These are phyloP conservation scores for Colletotrichum sp. DNA, from an alignment of 2,329 filamentous ascomycete genomes.

Conservation along the genomic window DNA sequence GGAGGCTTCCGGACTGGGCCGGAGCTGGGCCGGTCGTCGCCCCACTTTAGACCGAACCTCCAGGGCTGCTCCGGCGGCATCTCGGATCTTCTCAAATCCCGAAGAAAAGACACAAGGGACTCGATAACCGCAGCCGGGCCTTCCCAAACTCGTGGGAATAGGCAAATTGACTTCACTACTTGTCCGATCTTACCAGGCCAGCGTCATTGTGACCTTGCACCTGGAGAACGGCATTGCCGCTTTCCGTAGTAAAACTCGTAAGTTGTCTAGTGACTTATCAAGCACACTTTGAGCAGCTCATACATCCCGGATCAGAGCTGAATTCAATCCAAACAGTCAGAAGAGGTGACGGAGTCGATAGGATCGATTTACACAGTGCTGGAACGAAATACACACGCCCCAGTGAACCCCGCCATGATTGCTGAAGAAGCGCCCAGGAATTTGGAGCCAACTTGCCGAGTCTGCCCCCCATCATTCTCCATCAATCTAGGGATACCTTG, in stretches of 20 bases:
- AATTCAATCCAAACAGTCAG: fast-evolving
- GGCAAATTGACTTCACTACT: background rate
- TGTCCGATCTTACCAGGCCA: background rate
- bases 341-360: background rate
- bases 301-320: background rate
- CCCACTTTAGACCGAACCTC: background rate
- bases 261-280: background rate
- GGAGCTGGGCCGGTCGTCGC: background rate
- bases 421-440: background rate
- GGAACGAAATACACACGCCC: background rate
- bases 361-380: background rate
- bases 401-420: background rate
- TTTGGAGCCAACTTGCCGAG: background rate
- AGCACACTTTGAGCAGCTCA: background rate
- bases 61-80: background rate
- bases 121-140: background rate
- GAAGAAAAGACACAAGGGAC: background rate
- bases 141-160: background rate
- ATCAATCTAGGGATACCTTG: background rate
- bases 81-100: background rate
- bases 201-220: background rate
- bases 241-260: background rate
- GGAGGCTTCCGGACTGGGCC: background rate
- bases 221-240: background rate
- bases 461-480: background rate